phyloP scores from a whole-genome alignment of 352 stramenopile genomes.

The Globisporangium nodosum region DNA sequence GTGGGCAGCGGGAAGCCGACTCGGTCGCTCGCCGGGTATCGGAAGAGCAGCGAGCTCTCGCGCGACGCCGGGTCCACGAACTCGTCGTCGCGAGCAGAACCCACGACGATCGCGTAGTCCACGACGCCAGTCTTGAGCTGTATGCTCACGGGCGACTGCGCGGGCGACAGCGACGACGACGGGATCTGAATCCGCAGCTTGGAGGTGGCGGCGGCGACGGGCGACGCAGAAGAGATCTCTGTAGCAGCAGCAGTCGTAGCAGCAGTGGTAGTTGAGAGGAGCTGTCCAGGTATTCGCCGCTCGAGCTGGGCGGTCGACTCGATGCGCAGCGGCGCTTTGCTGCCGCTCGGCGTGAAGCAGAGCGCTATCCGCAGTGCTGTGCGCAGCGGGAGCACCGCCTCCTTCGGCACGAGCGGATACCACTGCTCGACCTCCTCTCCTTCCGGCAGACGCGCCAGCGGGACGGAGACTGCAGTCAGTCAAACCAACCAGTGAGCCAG shows the following conservation, averaged over 20 bases:
- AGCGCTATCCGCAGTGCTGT: constrained; percentile 67
- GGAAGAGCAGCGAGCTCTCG: constrained; percentile 58
- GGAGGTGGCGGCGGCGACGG: constrained; percentile 12
- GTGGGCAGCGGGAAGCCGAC: constrained; percentile 65
- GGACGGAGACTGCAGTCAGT: constrained; percentile 38
- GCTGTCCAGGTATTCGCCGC: constrained; percentile 13
- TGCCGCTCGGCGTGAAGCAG: constrained; percentile 53
- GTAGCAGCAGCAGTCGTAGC: neutral
- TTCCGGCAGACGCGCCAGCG: constrained; percentile 56
- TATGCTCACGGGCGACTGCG: constrained; percentile 17
- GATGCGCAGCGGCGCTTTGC: constrained; percentile 12
- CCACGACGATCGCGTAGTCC: constrained; percentile 79
- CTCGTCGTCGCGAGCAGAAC: constrained; percentile 10
- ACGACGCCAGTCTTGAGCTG: constrained; percentile 54
- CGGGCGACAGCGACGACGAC: neutral
- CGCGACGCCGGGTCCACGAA: constrained; percentile 6
- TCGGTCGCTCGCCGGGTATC: constrained; percentile 52
- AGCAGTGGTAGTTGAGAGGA: neutral
- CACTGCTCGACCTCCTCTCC: constrained; percentile 82
- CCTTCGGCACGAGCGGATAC: constrained; percentile 64
- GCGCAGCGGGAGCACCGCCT: constrained; percentile 38
- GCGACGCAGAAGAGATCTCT: constrained; percentile 32
- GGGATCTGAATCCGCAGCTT: constrained; percentile 11
- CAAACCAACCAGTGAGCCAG: neutral
- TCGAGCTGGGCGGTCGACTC: constrained; percentile 17